Base-by-base conservation (phyloP, 2,329 filamentous ascomycete genomes). In the Neocucurbitaria cava region DNA sequence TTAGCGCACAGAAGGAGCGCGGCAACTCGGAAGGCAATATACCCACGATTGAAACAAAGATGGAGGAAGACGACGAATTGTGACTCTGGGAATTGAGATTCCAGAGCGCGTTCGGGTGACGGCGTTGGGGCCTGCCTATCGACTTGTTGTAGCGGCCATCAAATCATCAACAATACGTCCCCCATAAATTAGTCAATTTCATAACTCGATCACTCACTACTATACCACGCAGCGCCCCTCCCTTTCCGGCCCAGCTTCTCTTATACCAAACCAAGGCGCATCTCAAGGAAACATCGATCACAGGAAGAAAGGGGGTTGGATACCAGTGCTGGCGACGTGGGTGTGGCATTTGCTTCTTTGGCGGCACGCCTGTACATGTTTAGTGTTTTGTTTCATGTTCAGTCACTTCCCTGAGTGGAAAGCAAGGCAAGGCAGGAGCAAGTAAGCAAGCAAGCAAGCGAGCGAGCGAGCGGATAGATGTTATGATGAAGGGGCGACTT, bases 11-110 rank as follows among this genome's bases (percentile, higher is more conserved):
- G n/a, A 69, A 75, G 52, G 73, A 74, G 49, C 56, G 68, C 13
- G 68, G 65, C 20, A 71, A 74, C 26, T 69, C 71, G 1, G 73
- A 72, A 18, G 66, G 72, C 11, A 69, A 59, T 4, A 63, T 71
- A 2, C 49, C 65, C 4, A 39, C 56, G 13, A 65, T 65, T 7
- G 71, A 75, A 54, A 64, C 65, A 9, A 71, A 71, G 59, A 74
- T 75, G 66, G 76, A 78, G 38, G 74, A 77, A 33, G 78, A 80
- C 28, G 78, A 80, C 44, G 78, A 80, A 61, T 69, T 80, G 71
- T 80, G 75, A 78, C 62, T 66, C 18, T 63, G 54, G 59, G 65
- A 67, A 5, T 24, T 62, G 3, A 49, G 58, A 21, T 45, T 67
- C 57, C 69, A 71, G 56, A 53, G 58, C 28, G 65, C 65, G 15